Evolutionary conservation across 148 eudicot genomes (phyloP).

Genomic region (Arbutus unedo): DNA sequence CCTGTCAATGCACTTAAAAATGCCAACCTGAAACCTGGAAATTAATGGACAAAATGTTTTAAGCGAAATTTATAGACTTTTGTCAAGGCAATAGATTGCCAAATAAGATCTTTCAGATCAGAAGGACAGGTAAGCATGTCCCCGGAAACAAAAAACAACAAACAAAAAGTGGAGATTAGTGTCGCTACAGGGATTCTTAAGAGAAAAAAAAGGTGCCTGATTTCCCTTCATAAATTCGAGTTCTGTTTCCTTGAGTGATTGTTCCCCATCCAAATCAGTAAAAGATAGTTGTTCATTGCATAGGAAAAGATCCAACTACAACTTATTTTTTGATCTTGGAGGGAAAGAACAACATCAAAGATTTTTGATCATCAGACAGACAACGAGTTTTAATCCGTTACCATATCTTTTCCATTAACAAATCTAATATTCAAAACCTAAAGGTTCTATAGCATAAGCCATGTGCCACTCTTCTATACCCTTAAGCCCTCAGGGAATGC

Average conservation of each 20-base stretch:
- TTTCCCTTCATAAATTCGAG: neutral
- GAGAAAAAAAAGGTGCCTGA: neutral
- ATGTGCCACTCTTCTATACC: neutral
- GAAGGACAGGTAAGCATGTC: neutral
- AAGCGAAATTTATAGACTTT: neutral
- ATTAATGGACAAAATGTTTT: neutral
- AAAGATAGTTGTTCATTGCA: neutral
- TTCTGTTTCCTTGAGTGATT: neutral
- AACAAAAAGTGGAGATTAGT: neutral
- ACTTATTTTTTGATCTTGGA: neutral
- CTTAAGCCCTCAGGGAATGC: neutral
- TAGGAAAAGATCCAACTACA: neutral
- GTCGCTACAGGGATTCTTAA: neutral
- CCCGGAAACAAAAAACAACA: neutral
- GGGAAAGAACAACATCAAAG: neutral
- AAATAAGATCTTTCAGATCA: neutral
- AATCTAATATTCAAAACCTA: neutral
- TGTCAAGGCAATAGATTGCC: neutral
- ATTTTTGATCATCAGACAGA: neutral
- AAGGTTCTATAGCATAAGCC: neutral
- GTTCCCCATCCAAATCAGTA: neutral
- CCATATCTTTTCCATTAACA: neutral
- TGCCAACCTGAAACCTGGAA: conserved; percentile 52
- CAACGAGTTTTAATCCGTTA: neutral
- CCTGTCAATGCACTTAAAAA: conserved; percentile 49